Evolutionary conservation across 164 flowering plant species (phyloP), one percentile per base, ranked within the genome.

Genomic region (Berberis vulgaris): DNA sequence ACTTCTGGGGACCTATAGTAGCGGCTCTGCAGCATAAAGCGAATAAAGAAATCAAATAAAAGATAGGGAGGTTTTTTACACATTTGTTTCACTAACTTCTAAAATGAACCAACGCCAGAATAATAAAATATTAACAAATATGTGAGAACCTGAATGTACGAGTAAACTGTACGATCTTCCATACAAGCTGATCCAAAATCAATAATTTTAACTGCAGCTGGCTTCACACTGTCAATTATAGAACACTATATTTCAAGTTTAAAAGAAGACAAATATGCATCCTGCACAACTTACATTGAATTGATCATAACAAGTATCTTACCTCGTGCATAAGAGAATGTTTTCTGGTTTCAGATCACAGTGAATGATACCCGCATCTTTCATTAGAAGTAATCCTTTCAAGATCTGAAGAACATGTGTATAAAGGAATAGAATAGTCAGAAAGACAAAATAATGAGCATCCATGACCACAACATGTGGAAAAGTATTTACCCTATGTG

Each of bases 341-440:
- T 95, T 95, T 78, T 95, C 99, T 53, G 99, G 99, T 83, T 95
- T 95, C 79, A 95, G 76, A 87, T 95, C 99, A 82, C 99, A 95
- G 64, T 95, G 99, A 71, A 95, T 95, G 52, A 95, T 88, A 55
- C 88, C 90, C 71, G 96, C 98, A 62, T 88, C 95, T 81, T 89
- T 95, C 83, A 95, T 76, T 49, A 95, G 77, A 70, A 83, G 79
- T 76, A 95, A 69, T 43, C 96, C 99, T 69, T 76, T 74, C 75
- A 95, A 78, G 62, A 95, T 95, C 99, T 95, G 71, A 43, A 43
- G 12, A 56, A 61, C 69, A 7, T 10, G 73, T 50, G 45, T 41
- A 68, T 46, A 49, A 43, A 58, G 38, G 61, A 7, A 5, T n/a
- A 26, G 45, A 9, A n/a, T 2, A 3, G 45, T 50, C 6, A 4